A percentile compares a stretch with the other conserved stretches of the same genome.
phyloP scores from a whole-genome alignment of 768 basidiomycete genomes.

The Leucosporidium yakuticum region DNA sequence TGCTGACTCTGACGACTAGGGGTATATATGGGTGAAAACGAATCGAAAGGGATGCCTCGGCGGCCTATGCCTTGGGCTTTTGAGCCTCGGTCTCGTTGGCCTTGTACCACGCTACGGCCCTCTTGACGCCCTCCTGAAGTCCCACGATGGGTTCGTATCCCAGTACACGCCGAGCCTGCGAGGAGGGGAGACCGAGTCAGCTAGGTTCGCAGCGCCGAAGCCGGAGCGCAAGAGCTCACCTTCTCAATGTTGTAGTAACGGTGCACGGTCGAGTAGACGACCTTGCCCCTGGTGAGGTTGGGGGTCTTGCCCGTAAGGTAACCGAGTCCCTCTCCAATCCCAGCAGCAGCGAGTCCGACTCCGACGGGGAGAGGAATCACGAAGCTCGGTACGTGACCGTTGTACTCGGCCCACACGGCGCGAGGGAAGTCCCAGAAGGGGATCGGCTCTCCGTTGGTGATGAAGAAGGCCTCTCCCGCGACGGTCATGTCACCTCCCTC shows the following conservation, averaged over 20 bases:
- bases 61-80: too few relatives aligned
- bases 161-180: slow-evolving; percentile 63
- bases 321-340: slow-evolving; percentile 64
- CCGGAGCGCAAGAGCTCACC: slow-evolving; percentile 40
- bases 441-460: slow-evolving; percentile 92
- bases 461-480: slow-evolving; percentile 89
- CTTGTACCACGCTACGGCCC: slow-evolving; percentile 53
- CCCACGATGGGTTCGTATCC: slow-evolving; percentile 91
- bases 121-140: slow-evolving; percentile 75
- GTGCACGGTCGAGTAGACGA: slow-evolving; percentile 68
- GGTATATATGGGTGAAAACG: too few relatives aligned
- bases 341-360: slow-evolving; percentile 56
- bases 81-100: slow-evolving; percentile 24
- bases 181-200: background rate
- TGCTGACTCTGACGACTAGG: too few relatives aligned
- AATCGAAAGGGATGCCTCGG: too few relatives aligned
- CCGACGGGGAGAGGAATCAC: slow-evolving; percentile 24
- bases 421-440: slow-evolving; percentile 95
- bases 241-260: slow-evolving; percentile 94
- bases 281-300: slow-evolving; percentile 77
- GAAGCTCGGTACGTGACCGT: slow-evolving; percentile 42
- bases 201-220: too few relatives aligned
- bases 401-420: slow-evolving; percentile 65
- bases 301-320: slow-evolving; percentile 71
- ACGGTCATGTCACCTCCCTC: slow-evolving; percentile 50